These are phyloP conservation scores for Panicum hallii DNA, from an alignment of 202 grass and related monocot species.

Conservation along the genomic window DNA sequence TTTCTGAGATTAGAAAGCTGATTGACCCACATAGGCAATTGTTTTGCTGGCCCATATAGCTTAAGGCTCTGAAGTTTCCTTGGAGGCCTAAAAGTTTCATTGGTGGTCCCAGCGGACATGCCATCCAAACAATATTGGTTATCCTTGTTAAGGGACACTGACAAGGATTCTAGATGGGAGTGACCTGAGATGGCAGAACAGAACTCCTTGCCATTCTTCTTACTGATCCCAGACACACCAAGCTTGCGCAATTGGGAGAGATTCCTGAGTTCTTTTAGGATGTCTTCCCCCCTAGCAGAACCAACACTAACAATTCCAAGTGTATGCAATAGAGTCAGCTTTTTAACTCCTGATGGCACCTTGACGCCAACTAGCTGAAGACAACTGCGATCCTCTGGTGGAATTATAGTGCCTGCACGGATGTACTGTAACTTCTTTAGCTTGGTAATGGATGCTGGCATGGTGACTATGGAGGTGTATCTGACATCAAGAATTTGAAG, in stretches of 20 bases:
- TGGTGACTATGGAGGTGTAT: not conserved
- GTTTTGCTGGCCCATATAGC: not conserved
- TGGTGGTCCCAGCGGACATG: too few relatives aligned
- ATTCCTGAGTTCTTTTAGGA: not conserved
- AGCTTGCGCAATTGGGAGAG: not conserved
- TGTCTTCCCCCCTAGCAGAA: not conserved
- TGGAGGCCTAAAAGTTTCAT: not conserved
- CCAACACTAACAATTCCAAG: not conserved
- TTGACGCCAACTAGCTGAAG: not conserved
- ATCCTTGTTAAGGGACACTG: not conserved
- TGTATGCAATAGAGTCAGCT: not conserved
- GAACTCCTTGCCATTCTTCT: not conserved
- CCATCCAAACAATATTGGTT: not conserved
- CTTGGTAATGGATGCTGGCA: not conserved
- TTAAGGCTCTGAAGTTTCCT: constrained; percentile 22
- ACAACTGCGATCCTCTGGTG: not conserved
- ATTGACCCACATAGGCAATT: not conserved
- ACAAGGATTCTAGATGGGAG: not conserved
- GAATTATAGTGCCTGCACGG: not conserved
- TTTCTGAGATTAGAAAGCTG: not conserved
- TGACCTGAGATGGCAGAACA: not conserved
- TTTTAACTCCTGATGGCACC: not conserved
- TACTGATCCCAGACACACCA: not conserved
- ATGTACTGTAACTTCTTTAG: not conserved
- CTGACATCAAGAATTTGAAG: constrained; percentile 15